A percentile compares a stretch with the other conserved stretches of the same genome.
Evolutionary conservation across 2,329 filamentous ascomycete species (phyloP).

Genomic region (Neofusicoccum parvum): DNA sequence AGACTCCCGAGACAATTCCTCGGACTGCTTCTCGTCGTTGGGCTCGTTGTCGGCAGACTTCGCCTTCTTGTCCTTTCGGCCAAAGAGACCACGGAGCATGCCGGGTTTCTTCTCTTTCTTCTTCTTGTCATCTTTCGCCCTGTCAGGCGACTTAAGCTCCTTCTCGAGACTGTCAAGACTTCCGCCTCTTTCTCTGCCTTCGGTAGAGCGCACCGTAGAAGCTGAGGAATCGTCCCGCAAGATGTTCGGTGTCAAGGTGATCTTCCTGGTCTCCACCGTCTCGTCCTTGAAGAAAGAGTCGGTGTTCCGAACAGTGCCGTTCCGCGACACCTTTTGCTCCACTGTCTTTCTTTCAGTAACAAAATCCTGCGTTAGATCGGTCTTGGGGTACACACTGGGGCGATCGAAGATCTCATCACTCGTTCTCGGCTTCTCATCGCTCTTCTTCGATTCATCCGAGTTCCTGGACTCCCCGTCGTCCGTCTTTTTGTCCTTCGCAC

Average conservation of each 20-base stretch:
- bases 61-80: slow-evolving; percentile 64
- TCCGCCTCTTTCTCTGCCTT: slow-evolving; percentile 53
- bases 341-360: slow-evolving; percentile 23
- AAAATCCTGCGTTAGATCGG: no score
- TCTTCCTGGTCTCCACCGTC: slow-evolving; percentile 92
- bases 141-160: slow-evolving; percentile 63
- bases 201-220: slow-evolving; percentile 34
- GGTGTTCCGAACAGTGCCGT: slow-evolving; percentile 85
- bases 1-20: slow-evolving; percentile 38
- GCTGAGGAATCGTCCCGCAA: slow-evolving; percentile 73
- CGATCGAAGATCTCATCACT: slow-evolving; percentile 11
- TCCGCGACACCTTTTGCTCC: slow-evolving; percentile 61
- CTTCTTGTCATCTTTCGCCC: slow-evolving; percentile 70
- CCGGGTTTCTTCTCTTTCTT: slow-evolving; percentile 71
- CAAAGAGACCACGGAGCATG: slow-evolving; percentile 72
- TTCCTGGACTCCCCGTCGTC: slow-evolving; percentile 31
- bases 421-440: slow-evolving; percentile 63
- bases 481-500: slow-evolving; percentile 30
- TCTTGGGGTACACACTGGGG: background rate
- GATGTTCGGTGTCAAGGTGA: slow-evolving; percentile 90
- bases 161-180: slow-evolving; percentile 80
- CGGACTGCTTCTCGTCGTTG: slow-evolving; percentile 50
- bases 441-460: slow-evolving; percentile 43
- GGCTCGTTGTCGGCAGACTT: slow-evolving; percentile 44
- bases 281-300: slow-evolving; percentile 99